These are phyloP conservation scores for Stagonosporopsis tanaceti DNA, from an alignment of 2,329 filamentous ascomycete genomes.

Conservation along the genomic window DNA sequence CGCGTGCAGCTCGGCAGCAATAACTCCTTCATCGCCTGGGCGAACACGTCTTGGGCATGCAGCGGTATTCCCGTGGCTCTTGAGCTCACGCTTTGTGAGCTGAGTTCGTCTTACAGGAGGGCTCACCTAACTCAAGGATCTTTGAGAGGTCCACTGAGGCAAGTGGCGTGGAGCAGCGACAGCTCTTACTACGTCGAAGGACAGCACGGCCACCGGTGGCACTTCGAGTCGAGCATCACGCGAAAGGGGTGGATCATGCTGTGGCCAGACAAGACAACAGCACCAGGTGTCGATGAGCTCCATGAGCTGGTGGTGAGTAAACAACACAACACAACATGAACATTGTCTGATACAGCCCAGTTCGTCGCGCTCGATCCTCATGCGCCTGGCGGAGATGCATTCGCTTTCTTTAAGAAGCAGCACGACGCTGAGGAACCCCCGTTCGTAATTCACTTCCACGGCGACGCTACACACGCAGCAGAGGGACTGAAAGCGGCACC, in stretches of 20 bases:
- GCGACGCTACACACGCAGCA: slow-evolving; percentile 25
- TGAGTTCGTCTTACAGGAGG: slow-evolving; percentile 15
- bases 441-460: slow-evolving; percentile 30
- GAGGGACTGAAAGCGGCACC: slow-evolving; percentile 1
- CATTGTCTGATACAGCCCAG: slow-evolving; percentile 9
- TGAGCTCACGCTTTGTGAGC: slow-evolving; percentile 7
- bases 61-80: slow-evolving; percentile 23
- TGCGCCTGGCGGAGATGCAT: slow-evolving; percentile 28
- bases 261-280: slow-evolving; percentile 17
- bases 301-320: slow-evolving; percentile 32
- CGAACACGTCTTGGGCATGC: slow-evolving; percentile 28
- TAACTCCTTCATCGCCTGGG: slow-evolving; percentile 37
- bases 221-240: slow-evolving; percentile 21
- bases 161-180: slow-evolving; percentile 31
- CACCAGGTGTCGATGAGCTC: slow-evolving; percentile 3
- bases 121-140: slow-evolving; percentile 19
- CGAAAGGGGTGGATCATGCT: slow-evolving; percentile 27
- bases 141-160: slow-evolving; percentile 18
- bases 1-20: slow-evolving; percentile 37
- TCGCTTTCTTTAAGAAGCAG: slow-evolving; percentile 39
- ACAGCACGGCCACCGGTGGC: slow-evolving; percentile 14
- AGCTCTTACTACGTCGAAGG: slow-evolving; percentile 33
- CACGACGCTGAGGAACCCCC: slow-evolving; percentile 16
- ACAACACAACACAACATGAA: neutral
- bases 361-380: slow-evolving; percentile 35